Evolutionary conservation across 73 alveolate species (phyloP).

Genomic region (Durusdinium trenchii): DNA sequence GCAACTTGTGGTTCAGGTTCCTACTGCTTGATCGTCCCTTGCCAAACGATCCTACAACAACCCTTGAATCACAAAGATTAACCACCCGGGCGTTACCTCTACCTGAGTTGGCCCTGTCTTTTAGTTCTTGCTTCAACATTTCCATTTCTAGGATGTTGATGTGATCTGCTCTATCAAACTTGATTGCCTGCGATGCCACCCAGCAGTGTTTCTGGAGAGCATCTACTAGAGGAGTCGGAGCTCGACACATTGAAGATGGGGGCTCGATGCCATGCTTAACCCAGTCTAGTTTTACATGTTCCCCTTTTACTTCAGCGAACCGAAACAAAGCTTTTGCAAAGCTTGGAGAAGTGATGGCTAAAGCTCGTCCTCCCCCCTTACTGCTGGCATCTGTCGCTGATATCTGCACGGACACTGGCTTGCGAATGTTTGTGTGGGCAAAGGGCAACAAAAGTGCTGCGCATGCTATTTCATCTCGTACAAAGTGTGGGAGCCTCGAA

Average conservation of each 20-base stretch:
- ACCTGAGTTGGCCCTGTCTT: neutral
- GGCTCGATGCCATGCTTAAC: neutral
- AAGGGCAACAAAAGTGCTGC: slow-evolving; percentile 10
- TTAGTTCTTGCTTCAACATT: neutral
- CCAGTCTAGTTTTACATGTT: slow-evolving; percentile 32
- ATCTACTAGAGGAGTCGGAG: neutral
- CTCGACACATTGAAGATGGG: neutral
- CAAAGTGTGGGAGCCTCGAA: neutral
- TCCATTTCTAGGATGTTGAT: slow-evolving; percentile 18
- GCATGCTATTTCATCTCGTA: neutral
- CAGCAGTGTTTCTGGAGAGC: slow-evolving; percentile 11
- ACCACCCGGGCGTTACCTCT: neutral
- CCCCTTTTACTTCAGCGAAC: neutral
- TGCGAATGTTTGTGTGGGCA: neutral
- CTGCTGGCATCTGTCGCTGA: slow-evolving; percentile 23
- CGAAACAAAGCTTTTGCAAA: slow-evolving; percentile 15
- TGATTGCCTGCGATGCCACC: neutral
- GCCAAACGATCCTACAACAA: neutral
- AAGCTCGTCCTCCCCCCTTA: neutral
- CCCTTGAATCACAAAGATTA: slow-evolving; percentile 2
- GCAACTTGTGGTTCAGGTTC: neutral
- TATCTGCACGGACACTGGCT: slow-evolving; percentile 46
- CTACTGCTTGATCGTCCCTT: neutral
- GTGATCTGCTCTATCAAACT: neutral
- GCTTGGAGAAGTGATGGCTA: neutral